phyloP scores from a whole-genome alignment of 306 rosid species.

The Begonia masoniana region DNA sequence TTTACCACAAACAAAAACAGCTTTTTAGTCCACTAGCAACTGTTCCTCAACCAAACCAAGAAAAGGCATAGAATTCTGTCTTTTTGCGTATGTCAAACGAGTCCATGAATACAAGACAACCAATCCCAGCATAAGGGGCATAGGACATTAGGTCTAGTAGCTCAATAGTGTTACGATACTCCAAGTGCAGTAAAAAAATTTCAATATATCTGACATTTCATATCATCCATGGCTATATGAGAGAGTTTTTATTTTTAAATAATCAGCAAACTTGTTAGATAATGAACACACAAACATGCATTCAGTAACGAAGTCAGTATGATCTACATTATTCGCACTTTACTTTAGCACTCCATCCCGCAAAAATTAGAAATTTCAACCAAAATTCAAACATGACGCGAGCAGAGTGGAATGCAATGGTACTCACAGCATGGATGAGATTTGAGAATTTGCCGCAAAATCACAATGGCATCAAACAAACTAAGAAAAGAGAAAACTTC shows the following conservation, averaged over 20 bases:
- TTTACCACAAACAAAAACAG: not conserved
- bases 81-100: not conserved
- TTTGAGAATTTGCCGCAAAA: not conserved
- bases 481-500: not conserved
- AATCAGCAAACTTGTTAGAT: not conserved
- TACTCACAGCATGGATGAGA: not conserved
- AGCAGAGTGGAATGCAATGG: slow-evolving; percentile 5
- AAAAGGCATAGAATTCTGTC: too few relatives aligned
- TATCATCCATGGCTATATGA: too few relatives aligned
- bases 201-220: too few relatives aligned
- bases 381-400: slow-evolving; percentile 6
- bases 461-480: not conserved
- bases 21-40: not conserved
- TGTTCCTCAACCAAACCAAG: not conserved
- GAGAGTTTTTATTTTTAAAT: not conserved
- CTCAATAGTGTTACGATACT: too few relatives aligned
- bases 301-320: not conserved
- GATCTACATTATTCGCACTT: not conserved
- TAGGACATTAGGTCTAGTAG: not conserved
- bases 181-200: too few relatives aligned
- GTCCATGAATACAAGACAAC: not conserved
- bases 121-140: not conserved
- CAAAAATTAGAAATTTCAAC: not conserved
- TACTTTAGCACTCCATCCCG: slow-evolving; percentile 5
- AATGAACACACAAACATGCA: not conserved